Evolutionary conservation across 768 basidiomycete genomes (phyloP), one percentile per base, ranked within the genome.

Genomic region (Xerocomellus dryophilus): DNA sequence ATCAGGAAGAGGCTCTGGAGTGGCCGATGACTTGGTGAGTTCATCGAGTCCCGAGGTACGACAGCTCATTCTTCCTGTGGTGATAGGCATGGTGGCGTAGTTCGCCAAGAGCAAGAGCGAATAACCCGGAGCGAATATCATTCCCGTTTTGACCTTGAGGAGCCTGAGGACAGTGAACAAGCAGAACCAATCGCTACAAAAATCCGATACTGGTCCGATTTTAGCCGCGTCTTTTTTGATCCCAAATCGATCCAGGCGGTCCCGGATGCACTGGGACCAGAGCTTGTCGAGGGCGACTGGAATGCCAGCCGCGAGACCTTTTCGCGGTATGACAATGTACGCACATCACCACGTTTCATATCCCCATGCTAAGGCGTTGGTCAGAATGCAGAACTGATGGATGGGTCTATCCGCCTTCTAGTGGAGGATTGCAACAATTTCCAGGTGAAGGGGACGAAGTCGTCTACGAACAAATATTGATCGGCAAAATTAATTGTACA

Each of bases 401-500:
- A 91, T 40, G 82, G 79, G 5, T 75, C 82, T 12, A 73, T 91
- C 47, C 79, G 90, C 17, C 71, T 77, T 15, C 80, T 87, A 50
- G 76, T 88, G 5, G 90, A 93, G 64, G 88, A 90, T 59, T 88
- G 87, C 62, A 80, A 90, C 64, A 78, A 79, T 47, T 74, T 86
- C 14, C 90, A 90, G 81, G 89, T 87, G 58, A 50, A 47, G 43
- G 3, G 23, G 7, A 18, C 41, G 29, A 40, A 31, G 12, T 55
- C 9, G 0, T 49, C 25, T 35, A 15, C 15, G 15, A 34, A 36
- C 38, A 41, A 43, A 0, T 27, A 36, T 29, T 59, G 18, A 60
- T 48, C n/a, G 34, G 2, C 43, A 21, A 11, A 4, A n/a, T 42
- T 36, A 4, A 25, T 54, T 11, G 14, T 14, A 15, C 58, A 91